phyloP scores from a whole-genome alignment of 2,329 filamentous ascomycete species.

The Ascochyta lentis region DNA sequence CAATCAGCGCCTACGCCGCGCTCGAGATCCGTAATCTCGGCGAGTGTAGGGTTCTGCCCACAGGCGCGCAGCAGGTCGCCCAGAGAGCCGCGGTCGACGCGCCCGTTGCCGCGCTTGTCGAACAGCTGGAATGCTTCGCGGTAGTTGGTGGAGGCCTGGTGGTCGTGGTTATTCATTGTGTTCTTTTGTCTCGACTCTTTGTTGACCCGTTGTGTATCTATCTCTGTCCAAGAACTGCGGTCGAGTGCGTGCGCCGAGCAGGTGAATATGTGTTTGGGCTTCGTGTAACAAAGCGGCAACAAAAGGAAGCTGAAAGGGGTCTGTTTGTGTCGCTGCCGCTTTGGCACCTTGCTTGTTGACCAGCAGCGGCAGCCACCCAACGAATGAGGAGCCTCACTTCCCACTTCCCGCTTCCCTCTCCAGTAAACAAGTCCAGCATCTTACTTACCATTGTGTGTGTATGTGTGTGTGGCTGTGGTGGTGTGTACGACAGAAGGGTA shows the following conservation, averaged over 20 bases:
- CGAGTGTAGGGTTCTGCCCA: constrained; percentile 94
- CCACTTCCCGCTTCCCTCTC: neutral
- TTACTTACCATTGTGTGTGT: constrained; percentile 31
- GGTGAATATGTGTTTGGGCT: constrained; percentile 1
- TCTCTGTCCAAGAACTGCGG: constrained; percentile 2
- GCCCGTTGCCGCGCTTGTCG: constrained; percentile 97
- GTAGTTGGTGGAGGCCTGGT: constrained; percentile 89
- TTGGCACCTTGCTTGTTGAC: constrained; percentile 18
- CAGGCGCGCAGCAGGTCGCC: constrained; percentile 95
- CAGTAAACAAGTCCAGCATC: constrained; percentile 1
- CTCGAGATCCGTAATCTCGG: constrained; percentile 92
- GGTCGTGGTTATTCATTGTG: constrained; percentile 43
- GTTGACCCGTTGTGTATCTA: constrained; percentile 14
- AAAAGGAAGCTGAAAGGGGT: constrained; percentile 16
- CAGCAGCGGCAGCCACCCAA: constrained; percentile 25
- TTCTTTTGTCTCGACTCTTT: constrained; percentile 17
- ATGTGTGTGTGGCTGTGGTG: neutral
- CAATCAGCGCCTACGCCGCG: constrained; percentile 89
- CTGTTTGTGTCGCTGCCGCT: constrained; percentile 23
- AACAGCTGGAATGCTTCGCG: constrained; percentile 99
- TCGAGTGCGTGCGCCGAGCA: constrained; percentile 12
- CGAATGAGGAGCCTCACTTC: constrained; percentile 8
- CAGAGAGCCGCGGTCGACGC: constrained; percentile 83
- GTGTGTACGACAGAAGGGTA: constrained; percentile 13
- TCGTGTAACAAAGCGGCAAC: constrained; percentile 6